Conservation (phyloP, 2,329 filamentous ascomycete species). For the Xylaria sp. region DNA sequence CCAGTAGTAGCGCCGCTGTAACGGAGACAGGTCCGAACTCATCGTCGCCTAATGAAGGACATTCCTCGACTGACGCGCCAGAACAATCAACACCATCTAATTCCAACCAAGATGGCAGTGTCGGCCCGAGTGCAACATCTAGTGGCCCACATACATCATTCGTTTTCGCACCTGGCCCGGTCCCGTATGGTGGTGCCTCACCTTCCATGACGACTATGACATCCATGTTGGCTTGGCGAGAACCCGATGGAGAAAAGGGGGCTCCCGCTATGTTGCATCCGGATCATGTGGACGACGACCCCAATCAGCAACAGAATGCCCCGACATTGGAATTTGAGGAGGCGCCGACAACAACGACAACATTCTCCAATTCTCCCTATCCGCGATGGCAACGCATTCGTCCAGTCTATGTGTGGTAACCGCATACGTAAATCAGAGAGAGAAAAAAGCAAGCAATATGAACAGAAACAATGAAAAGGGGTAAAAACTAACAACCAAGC, state of each 20-base stretch:
- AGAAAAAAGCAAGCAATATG: slow-evolving; percentile 6
- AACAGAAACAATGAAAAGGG: slow-evolving; percentile 2
- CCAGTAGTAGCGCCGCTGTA: slow-evolving; percentile 7
- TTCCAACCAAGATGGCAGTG: slow-evolving; percentile 5
- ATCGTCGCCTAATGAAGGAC: slow-evolving; percentile 7
- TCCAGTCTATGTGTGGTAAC: slow-evolving; percentile 19
- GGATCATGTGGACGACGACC: slow-evolving; percentile 7
- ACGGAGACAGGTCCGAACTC: slow-evolving; percentile 8
- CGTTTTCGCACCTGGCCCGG: slow-evolving; percentile 24
- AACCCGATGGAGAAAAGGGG: slow-evolving; percentile 18
- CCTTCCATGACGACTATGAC: slow-evolving; percentile 25
- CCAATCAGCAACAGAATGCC: background rate
- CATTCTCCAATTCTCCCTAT: slow-evolving; percentile 1
- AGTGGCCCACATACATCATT: slow-evolving; percentile 21
- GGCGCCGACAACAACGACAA: slow-evolving; percentile 10
- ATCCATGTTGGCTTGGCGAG: slow-evolving; percentile 24
- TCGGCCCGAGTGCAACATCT: slow-evolving; percentile 6
- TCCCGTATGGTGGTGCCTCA: slow-evolving; percentile 24
- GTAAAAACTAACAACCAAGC: slow-evolving; percentile 3
- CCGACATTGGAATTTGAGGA: slow-evolving; percentile 15
- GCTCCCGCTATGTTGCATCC: slow-evolving; percentile 18
- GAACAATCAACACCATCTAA: slow-evolving; percentile 9
- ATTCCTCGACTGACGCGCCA: slow-evolving; percentile 5
- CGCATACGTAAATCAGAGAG: background rate
- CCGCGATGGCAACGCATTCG: slow-evolving; percentile 19